phyloP scores from a whole-genome alignment of 495 filamentous ascomycete genomes.

The Talaromyces liani region DNA sequence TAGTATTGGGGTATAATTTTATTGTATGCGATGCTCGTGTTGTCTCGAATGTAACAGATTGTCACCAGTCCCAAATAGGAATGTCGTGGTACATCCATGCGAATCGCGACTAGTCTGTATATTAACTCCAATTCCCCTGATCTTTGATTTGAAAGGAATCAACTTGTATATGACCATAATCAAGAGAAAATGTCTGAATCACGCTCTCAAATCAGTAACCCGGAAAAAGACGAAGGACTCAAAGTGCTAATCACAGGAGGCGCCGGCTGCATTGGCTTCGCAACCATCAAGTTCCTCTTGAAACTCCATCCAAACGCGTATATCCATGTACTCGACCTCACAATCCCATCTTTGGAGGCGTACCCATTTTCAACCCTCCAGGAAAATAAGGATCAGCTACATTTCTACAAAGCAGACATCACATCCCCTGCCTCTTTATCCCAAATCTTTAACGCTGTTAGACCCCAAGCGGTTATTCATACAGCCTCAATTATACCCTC shows the following conservation, averaged over 20 bases:
- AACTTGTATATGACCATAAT: background rate
- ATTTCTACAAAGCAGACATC: conserved; percentile 3
- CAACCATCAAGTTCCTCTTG: background rate
- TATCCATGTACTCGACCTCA: conserved; percentile 2
- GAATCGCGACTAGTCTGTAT: background rate
- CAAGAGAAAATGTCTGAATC: background rate
- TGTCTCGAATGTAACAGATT: background rate
- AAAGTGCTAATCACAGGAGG: conserved; percentile 1
- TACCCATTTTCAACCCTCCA: background rate
- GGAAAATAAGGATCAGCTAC: background rate
- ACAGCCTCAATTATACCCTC: conserved; percentile 5
- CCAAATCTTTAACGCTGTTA: background rate
- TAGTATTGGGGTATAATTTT: no score
- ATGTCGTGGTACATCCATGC: conserved; percentile 2
- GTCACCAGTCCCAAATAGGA: conserved; percentile 2
- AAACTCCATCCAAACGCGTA: background rate
- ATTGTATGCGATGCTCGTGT: no score
- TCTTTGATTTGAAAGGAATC: background rate
- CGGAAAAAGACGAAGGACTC: background rate
- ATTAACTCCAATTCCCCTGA: background rate
- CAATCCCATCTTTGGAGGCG: background rate
- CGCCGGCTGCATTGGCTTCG: conserved; percentile 6
- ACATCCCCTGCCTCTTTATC: background rate
- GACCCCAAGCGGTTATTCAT: background rate
- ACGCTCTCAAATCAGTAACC: background rate